Evolutionary conservation across 2,329 filamentous ascomycete species (phyloP), one percentile per base, ranked within the genome.

Genomic region (Clarireedia hainanense): DNA sequence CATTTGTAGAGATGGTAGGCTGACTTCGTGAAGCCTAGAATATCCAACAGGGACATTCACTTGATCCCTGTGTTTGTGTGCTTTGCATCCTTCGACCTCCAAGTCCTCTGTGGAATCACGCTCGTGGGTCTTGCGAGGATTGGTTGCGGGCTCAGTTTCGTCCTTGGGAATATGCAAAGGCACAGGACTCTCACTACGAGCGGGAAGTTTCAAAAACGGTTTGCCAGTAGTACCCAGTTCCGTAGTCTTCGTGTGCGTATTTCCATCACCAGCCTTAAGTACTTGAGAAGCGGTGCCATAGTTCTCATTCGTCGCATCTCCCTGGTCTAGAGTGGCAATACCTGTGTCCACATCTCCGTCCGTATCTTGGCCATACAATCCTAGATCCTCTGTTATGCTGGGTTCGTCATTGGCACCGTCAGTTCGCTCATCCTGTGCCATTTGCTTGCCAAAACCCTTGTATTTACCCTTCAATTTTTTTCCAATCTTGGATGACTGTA

Each of bases 11-110:
- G 80, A 80, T 23, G 92, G 91, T 63, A 97, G 77, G 57, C 88
- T 84, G 1, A 97, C 92, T 65, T 91, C 81, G 68, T 99, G 92
- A 57, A 99, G 76, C 61, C 91, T 81, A n/a, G 91, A 95, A 5
- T 94, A 77, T 0, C 94, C 94, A 1, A 97, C 92, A 3, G 91
- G 84, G 2, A 97, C 84, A 57, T 87, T 84, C 5, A 71, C 67
- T 23, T 57, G 71, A 2, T 49, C 45, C 14, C 30, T 49, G 17
- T 49, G 45, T 42, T 65, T 71, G 57, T 59, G 63, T 40, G 65
- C 60, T 60, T 65, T 67, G 60, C 64, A 67, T 24, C 60, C 59
- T 34, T 58, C 56, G 7, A 61, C 54, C 15, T 61, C 47, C 4
- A 65, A 15, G 24, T 57, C 59, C 47, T 63, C 60, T 10, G 54